Percentiles rank a stretch among this genome's conserved stretches.
Conservation (phyloP, 2,329 filamentous ascomycete species). For the Herpotrichia juniperi region DNA sequence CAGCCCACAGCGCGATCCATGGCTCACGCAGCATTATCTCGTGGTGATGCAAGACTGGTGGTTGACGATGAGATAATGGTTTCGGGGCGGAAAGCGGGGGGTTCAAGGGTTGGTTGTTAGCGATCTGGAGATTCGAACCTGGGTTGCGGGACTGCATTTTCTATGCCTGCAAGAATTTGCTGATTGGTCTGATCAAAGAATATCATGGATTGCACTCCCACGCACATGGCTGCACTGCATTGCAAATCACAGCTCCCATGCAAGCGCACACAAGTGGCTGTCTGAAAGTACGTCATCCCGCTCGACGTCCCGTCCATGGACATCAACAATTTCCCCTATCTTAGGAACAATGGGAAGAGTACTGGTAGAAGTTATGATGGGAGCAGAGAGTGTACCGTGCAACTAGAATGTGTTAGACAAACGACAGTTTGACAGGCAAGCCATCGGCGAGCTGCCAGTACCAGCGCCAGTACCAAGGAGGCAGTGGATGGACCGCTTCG, state of each 20-base stretch:
- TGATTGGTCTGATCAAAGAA: not conserved
- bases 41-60: not conserved
- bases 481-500: slow-evolving; percentile 6
- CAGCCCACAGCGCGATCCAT: not conserved
- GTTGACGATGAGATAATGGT: not conserved
- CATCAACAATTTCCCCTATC: slow-evolving; percentile 3
- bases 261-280: slow-evolving; percentile 22
- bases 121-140: not conserved
- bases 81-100: not conserved
- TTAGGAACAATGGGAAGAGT: slow-evolving; percentile 1
- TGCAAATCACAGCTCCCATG: slow-evolving; percentile 1
- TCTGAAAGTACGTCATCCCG: slow-evolving; percentile 32
- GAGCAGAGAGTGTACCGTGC: slow-evolving; percentile 3
- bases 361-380: not conserved
- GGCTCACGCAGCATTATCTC: not conserved
- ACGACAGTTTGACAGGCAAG: slow-evolving; percentile 7
- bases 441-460: not conserved
- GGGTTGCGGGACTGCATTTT: not conserved
- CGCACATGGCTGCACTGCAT: not conserved
- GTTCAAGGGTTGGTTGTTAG: not conserved
- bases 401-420: not conserved
- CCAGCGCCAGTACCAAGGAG: not conserved
- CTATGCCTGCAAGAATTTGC: not conserved
- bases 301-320: slow-evolving; percentile 4
- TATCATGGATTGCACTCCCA: not conserved